These are phyloP conservation scores for Acacia confusa DNA, from an alignment of 306 rosid species.

Conservation along the genomic window DNA sequence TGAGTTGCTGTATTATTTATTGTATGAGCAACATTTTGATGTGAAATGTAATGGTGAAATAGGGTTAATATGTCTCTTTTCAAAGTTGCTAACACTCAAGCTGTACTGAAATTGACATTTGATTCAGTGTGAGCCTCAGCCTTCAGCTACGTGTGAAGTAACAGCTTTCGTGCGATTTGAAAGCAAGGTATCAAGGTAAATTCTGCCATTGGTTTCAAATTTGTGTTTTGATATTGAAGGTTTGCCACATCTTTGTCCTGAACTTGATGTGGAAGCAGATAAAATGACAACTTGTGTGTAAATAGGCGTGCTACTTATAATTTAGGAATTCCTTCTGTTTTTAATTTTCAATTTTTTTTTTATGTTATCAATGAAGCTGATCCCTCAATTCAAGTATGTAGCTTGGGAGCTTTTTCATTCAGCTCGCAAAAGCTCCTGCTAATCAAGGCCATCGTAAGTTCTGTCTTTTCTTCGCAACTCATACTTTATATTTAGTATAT, in stretches of 20 bases:
- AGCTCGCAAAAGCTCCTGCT: neutral
- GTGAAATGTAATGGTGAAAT: constrained; percentile 1
- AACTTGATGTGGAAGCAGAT: constrained; percentile 4
- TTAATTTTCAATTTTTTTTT: neutral
- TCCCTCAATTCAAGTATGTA: neutral
- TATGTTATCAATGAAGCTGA: constrained; percentile 1
- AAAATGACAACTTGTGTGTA: neutral
- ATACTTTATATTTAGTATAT: no score
- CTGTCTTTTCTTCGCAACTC: neutral
- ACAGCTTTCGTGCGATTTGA: neutral
- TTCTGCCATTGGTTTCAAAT: neutral
- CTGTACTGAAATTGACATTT: neutral
- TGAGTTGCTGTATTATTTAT: neutral
- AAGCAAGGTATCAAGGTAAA: neutral
- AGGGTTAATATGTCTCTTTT: neutral
- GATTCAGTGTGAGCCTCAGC: neutral
- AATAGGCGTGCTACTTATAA: neutral
- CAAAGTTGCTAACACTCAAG: neutral
- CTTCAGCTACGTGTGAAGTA: neutral
- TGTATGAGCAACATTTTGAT: constrained; percentile 4
- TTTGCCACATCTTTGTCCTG: neutral
- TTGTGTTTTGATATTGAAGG: neutral
- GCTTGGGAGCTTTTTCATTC: neutral
- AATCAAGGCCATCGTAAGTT: neutral
- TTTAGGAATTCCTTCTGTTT: neutral